Evolutionary conservation across 306 rosid genomes (phyloP).

Genomic region (Canavalia ensiformis): DNA sequence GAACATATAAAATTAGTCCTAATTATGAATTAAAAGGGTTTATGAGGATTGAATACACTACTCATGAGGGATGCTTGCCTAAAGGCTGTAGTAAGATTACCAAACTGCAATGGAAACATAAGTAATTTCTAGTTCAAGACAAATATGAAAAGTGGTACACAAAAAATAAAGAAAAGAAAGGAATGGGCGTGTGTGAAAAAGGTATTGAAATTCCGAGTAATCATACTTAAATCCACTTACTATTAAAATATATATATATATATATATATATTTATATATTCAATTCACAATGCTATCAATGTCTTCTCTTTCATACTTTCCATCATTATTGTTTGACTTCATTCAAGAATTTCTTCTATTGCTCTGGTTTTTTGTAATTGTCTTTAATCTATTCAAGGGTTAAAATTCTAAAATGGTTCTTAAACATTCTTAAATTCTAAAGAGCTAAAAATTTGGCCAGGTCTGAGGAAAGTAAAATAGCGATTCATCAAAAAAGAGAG

Average conservation of each 20-base stretch:
- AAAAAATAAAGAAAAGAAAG: neutral
- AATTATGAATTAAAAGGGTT: neutral
- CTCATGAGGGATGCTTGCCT: neutral
- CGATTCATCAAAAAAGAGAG: neutral
- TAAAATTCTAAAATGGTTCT: neutral
- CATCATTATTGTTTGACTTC: neutral
- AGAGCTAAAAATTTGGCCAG: neutral
- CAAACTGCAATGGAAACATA: neutral
- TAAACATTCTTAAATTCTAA: neutral
- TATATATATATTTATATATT: neutral
- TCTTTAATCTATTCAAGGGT: conserved; percentile 17
- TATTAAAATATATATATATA: neutral
- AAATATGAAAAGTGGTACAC: neutral
- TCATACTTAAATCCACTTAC: no score
- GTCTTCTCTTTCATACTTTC: neutral
- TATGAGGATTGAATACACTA: neutral
- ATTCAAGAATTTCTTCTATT: neutral
- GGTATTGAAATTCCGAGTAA: neutral
- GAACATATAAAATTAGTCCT: neutral
- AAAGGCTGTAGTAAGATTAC: neutral
- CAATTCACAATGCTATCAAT: neutral
- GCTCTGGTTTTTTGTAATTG: neutral
- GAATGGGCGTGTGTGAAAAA: neutral
- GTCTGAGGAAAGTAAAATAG: neutral
- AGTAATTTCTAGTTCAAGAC: neutral